Percentiles rank a stretch among this genome's conserved stretches.
Evolutionary conservation across 768 basidiomycete species (phyloP).

Genomic region (Naganishia kalamii): DNA sequence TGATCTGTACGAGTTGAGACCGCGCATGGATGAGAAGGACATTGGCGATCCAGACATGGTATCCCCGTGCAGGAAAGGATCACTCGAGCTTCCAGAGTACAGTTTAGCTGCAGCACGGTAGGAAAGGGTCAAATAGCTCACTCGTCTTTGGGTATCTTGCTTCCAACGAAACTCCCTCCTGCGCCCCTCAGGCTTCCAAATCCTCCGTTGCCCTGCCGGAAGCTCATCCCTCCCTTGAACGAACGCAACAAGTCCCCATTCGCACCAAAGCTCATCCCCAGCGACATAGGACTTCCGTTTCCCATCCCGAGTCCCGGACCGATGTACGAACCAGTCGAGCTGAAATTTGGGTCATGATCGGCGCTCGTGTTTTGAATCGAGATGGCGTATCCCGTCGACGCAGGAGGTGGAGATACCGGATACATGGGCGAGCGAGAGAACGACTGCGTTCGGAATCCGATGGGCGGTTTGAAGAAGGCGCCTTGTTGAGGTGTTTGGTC

Average conservation of each 20-base stretch:
- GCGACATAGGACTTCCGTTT: constrained; percentile 21
- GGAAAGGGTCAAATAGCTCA: neutral
- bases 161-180: constrained; percentile 15
- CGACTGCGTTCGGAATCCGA: neutral
- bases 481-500: neutral
- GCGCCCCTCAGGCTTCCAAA: constrained; percentile 17
- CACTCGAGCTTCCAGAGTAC: neutral
- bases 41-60: neutral
- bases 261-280: constrained; percentile 23
- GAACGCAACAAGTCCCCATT: constrained; percentile 14
- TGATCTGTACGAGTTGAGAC: constrained; percentile 22
- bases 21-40: constrained; percentile 22
- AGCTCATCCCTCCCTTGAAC: neutral
- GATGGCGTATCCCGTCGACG: constrained; percentile 15
- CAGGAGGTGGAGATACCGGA: neutral
- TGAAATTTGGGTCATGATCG: constrained; percentile 12
- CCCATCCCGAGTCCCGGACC: neutral
- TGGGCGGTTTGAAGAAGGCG: neutral
- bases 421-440: constrained; percentile 18
- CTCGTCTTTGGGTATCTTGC: constrained; percentile 20
- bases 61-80: neutral
- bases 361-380: neutral
- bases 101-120: neutral
- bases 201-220: neutral
- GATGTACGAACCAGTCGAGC: constrained; percentile 4